Evolutionary conservation across 257 asterid genomes (phyloP).

Genomic region (Euphrasia confusa): DNA sequence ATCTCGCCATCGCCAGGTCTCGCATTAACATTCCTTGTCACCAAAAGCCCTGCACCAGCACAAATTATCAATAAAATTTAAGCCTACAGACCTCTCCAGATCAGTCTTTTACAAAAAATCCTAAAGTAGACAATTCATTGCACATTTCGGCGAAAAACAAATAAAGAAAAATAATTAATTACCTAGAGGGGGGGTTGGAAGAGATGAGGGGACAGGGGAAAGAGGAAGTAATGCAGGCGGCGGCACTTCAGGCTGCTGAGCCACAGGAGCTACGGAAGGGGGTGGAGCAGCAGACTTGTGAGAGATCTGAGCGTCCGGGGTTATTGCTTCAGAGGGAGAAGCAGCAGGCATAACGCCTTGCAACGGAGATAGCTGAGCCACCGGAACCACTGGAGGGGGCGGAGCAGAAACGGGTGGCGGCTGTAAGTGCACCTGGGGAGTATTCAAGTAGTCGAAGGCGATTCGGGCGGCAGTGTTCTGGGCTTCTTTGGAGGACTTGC

Average conservation of each 20-base stretch:
- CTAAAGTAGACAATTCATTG: not conserved
- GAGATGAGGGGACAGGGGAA: slow-evolving; percentile 34
- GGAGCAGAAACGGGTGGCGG: not conserved
- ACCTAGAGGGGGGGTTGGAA: slow-evolving; percentile 36
- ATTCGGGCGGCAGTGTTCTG: slow-evolving; percentile 55
- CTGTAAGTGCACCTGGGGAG: slow-evolving; percentile 14
- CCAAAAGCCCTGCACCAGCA: slow-evolving; percentile 36
- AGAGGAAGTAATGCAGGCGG: slow-evolving; percentile 17
- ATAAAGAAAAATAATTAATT: not conserved
- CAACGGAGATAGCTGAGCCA: no score
- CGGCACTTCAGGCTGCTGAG: slow-evolving; percentile 11
- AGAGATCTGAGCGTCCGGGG: no score
- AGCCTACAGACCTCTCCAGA: not conserved
- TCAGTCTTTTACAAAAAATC: not conserved
- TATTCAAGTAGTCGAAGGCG: slow-evolving; percentile 34
- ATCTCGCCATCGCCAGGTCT: slow-evolving; percentile 26
- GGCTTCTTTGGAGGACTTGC: slow-evolving; percentile 51
- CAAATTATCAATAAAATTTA: not conserved
- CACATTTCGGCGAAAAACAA: not conserved
- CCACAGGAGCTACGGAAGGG: not conserved
- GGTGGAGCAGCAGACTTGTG: not conserved
- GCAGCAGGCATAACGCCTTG: no score
- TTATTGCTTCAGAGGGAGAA: no score
- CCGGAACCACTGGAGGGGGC: not conserved
- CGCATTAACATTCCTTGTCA: slow-evolving; percentile 19